Conservation (phyloP, 2,329 filamentous ascomycete species). For the Diaporthe citriasiana region DNA sequence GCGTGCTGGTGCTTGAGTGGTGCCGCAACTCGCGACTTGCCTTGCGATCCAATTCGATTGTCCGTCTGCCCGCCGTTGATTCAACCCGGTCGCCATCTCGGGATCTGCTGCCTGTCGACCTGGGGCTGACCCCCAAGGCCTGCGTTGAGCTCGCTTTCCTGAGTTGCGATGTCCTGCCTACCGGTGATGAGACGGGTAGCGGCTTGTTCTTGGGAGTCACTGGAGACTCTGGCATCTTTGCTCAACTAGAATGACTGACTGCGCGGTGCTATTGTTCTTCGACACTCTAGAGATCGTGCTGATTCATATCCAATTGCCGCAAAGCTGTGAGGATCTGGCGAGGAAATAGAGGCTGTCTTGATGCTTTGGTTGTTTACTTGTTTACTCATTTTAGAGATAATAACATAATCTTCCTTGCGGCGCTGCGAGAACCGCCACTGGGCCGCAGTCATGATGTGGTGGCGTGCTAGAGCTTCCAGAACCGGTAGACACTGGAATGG, state of each 20-base stretch:
- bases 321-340: not conserved
- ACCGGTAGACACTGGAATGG: slow-evolving; percentile 5
- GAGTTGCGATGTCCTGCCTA: not conserved
- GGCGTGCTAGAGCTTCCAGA: not conserved
- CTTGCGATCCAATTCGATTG: not conserved
- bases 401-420: slow-evolving; percentile 4
- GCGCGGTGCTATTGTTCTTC: not conserved
- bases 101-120: not conserved
- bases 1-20: slow-evolving; percentile 19
- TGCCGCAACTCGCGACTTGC: not conserved
- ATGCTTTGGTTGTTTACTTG: slow-evolving; percentile 4
- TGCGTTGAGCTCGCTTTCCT: not conserved
- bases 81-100: slow-evolving; percentile 1
- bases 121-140: not conserved
- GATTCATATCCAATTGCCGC: not conserved
- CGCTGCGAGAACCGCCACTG: not conserved
- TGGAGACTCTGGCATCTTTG: not conserved
- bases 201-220: slow-evolving; percentile 11
- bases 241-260: not conserved
- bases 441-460: not conserved
- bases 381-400: not conserved
- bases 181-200: slow-evolving; percentile 1
- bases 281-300: not conserved
- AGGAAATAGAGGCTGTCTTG: not conserved
- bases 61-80: not conserved